Evolutionary conservation across 495 filamentous ascomycete species (phyloP).

Genomic region (Halenospora varia): DNA sequence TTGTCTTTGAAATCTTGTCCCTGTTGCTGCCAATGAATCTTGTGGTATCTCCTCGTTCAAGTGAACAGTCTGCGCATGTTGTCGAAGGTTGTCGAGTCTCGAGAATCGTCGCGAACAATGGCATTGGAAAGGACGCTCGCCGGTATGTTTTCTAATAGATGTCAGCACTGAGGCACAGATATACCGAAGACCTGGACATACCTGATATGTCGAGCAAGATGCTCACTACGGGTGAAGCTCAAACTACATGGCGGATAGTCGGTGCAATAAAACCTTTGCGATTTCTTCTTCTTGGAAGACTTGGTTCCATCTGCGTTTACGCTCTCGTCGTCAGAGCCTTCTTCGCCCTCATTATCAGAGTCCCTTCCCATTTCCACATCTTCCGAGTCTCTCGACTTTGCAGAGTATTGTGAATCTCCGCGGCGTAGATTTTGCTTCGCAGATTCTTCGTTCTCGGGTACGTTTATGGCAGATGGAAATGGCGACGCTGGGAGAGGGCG

Average conservation of each 20-base stretch:
- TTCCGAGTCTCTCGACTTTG: conserved; percentile 62
- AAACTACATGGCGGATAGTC: conserved; percentile 92
- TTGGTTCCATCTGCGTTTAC: conserved; percentile 57
- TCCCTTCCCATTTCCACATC: conserved; percentile 70
- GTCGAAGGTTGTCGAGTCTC: conserved; percentile 91
- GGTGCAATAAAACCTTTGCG: conserved; percentile 95
- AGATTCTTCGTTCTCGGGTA: conserved; percentile 36
- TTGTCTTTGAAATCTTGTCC: conserved; percentile 92
- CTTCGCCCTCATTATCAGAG: conserved; percentile 61
- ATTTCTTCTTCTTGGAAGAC: conserved; percentile 82
- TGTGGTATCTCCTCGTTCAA: conserved; percentile 95
- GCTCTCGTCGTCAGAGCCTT: conserved; percentile 75
- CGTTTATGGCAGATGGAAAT: conserved; percentile 47
- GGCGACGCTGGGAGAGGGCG: conserved; percentile 57
- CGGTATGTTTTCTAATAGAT: conserved; percentile 80
- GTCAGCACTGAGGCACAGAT: conserved; percentile 24
- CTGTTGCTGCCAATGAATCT: conserved; percentile 92
- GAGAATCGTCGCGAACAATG: conserved; percentile 95
- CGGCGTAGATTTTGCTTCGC: conserved; percentile 37
- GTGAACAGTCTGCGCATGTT: conserved; percentile 97
- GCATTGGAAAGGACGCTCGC: conserved; percentile 95
- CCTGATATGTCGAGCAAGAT: conserved; percentile 92
- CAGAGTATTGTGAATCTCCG: conserved; percentile 58
- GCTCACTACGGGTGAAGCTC: conserved; percentile 95
- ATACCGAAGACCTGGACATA: conserved; percentile 31